phyloP scores from a whole-genome alignment of 179 eudicot species.

The Amaranthus tricolor region DNA sequence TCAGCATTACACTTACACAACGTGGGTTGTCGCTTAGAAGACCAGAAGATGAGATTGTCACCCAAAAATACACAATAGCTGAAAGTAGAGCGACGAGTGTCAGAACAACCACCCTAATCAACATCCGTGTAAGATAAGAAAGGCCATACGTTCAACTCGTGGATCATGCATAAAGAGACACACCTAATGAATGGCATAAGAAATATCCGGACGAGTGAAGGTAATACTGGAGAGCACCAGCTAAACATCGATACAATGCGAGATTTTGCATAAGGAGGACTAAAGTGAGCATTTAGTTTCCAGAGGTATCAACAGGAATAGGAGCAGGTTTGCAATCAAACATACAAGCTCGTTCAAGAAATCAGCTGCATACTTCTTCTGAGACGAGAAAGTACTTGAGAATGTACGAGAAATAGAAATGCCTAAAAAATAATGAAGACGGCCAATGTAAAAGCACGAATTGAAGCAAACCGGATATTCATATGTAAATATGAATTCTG shows the following conservation, averaged over 20 bases:
- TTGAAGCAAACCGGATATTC: too few species aligned
- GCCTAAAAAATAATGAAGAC: too few species aligned
- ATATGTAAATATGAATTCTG: too few species aligned
- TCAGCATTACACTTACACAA: background rate
- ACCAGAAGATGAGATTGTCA: background rate
- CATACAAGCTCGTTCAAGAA: background rate
- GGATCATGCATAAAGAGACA: background rate
- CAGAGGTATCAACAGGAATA: background rate
- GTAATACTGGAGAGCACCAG: background rate
- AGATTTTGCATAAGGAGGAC: background rate
- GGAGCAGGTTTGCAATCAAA: background rate
- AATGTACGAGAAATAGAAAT: too few species aligned
- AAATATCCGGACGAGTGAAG: background rate
- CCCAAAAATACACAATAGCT: background rate
- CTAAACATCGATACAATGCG: background rate
- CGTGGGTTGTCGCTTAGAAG: background rate
- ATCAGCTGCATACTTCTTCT: too few species aligned
- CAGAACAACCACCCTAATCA: background rate
- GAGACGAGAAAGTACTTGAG: too few species aligned
- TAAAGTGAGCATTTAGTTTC: background rate
- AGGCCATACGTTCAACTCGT: too few species aligned
- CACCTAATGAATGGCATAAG: background rate
- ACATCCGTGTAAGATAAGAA: background rate
- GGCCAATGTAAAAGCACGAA: too few species aligned
- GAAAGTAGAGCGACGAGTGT: background rate